Percentiles rank a stretch among this genome's conserved stretches.
phyloP scores from a whole-genome alignment of 2,329 filamentous ascomycete species.

The Cordyceps cicadae region DNA sequence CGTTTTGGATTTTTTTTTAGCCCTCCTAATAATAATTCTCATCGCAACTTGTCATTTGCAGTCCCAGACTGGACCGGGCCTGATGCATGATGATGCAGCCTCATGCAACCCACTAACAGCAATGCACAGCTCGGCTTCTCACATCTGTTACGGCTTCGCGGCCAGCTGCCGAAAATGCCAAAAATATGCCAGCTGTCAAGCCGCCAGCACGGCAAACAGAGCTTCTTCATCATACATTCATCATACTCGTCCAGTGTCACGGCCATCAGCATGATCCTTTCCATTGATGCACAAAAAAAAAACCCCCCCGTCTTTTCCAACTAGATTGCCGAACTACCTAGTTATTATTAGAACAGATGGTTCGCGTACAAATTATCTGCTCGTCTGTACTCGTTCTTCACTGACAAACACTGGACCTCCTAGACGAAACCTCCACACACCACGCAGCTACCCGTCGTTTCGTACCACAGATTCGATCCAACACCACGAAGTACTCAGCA shows the following conservation, averaged over 20 bases:
- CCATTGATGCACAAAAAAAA: background rate
- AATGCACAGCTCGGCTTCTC: background rate
- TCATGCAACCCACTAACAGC: background rate
- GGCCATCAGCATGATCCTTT: background rate
- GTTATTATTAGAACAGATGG: too few species aligned
- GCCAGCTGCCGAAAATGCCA: background rate
- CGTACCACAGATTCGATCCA: background rate
- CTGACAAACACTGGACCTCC: background rate
- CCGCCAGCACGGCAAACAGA: background rate
- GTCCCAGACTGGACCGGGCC: background rate
- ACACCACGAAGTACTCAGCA: background rate
- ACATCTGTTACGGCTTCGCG: background rate
- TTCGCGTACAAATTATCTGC: background rate
- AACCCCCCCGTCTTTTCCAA: background rate
- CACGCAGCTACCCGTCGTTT: background rate
- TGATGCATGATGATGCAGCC: background rate
- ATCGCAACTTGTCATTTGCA: background rate
- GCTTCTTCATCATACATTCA: background rate
- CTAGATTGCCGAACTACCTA: background rate
- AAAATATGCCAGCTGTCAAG: background rate
- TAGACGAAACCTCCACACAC: background rate
- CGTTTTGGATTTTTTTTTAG: background rate
- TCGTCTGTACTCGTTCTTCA: background rate
- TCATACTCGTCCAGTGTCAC: background rate
- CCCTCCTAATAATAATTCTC: background rate